These are phyloP conservation scores for Kodamaea jinghongensis DNA, from an alignment of 805 yeast genomes.

Conservation along the genomic window DNA sequence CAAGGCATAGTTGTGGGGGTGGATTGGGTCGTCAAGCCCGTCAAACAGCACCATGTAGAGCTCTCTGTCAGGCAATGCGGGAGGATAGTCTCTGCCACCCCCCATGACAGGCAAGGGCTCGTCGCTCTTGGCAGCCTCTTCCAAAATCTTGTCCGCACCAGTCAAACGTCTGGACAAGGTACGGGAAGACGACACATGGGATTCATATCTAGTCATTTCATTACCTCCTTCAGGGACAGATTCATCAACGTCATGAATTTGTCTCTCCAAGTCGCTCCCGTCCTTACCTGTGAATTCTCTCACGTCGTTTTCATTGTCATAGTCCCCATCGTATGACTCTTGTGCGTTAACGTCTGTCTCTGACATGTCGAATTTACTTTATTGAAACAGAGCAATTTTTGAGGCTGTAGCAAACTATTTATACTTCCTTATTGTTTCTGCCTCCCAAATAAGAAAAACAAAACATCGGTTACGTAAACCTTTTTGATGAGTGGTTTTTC, in stretches of 20 bases:
- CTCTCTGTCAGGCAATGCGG: constrained; percentile 51
- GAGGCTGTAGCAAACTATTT: no score
- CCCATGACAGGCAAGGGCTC: constrained; percentile 56
- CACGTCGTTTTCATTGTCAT: constrained; percentile 8
- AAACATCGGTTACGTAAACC: no score
- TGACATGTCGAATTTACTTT: no score
- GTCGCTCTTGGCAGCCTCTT: constrained; percentile 20
- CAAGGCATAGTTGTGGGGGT: constrained; percentile 67
- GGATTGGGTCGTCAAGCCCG: constrained; percentile 75
- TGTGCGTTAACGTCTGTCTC: no score
- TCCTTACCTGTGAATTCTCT: constrained; percentile 12
- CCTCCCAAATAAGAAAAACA: no score
- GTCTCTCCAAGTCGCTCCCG: constrained; percentile 3
- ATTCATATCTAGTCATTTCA: constrained; percentile 23
- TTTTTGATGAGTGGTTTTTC: no score
- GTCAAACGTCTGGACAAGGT: constrained; percentile 19
- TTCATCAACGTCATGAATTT: constrained; percentile 6
- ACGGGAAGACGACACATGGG: constrained; percentile 21
- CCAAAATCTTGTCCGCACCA: constrained; percentile 19
- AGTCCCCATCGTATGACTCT: no score
- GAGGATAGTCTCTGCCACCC: constrained; percentile 60
- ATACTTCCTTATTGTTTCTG: no score
- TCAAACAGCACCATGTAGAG: constrained; percentile 68
- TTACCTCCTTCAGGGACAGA: constrained; percentile 16
- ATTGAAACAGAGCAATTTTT: no score